phyloP scores from a whole-genome alignment of 2,329 filamentous ascomycete genomes.

The Clonostachys rosea region DNA sequence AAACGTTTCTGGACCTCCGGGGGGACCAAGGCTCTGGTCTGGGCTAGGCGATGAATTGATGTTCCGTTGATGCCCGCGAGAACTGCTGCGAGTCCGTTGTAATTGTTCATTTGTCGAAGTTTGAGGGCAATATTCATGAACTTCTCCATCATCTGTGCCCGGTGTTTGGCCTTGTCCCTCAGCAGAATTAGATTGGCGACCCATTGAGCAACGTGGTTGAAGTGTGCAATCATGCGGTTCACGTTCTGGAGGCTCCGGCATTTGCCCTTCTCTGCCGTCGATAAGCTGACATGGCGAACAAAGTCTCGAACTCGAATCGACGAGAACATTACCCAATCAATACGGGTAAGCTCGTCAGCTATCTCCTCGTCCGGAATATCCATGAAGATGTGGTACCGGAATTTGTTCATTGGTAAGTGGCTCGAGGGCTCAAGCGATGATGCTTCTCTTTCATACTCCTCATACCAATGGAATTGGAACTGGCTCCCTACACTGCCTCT shows the following conservation, averaged over 20 bases:
- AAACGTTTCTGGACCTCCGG: constrained; percentile 75
- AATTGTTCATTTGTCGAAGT: constrained; percentile 89
- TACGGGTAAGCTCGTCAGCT: constrained; percentile 86
- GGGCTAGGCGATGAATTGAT: constrained; percentile 75
- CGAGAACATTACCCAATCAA: constrained; percentile 98
- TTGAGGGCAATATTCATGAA: constrained; percentile 89
- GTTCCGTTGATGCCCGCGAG: constrained; percentile 89
- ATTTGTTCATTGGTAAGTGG: constrained; percentile 70
- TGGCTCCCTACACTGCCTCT: constrained; percentile 33
- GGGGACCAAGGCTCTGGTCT: constrained; percentile 74
- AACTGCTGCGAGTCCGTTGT: constrained; percentile 92
- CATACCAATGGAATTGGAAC: constrained; percentile 61
- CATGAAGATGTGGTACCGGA: constrained; percentile 89
- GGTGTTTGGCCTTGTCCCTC: constrained; percentile 92
- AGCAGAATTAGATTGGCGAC: constrained; percentile 81
- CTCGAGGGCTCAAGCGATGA: constrained; percentile 65
- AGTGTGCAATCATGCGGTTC: constrained; percentile 90
- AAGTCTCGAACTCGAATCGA: constrained; percentile 91
- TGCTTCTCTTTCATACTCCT: constrained; percentile 79
- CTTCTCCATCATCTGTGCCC: constrained; percentile 86
- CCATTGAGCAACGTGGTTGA: constrained; percentile 81
- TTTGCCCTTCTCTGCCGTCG: constrained; percentile 64
- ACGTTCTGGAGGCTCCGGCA: constrained; percentile 79
- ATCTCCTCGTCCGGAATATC: constrained; percentile 79
- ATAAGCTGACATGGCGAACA: constrained; percentile 82